Evolutionary conservation across 2,329 filamentous ascomycete genomes (phyloP), one percentile per base, ranked within the genome.

Genomic region (Pseudogymnoascus pannorum): DNA sequence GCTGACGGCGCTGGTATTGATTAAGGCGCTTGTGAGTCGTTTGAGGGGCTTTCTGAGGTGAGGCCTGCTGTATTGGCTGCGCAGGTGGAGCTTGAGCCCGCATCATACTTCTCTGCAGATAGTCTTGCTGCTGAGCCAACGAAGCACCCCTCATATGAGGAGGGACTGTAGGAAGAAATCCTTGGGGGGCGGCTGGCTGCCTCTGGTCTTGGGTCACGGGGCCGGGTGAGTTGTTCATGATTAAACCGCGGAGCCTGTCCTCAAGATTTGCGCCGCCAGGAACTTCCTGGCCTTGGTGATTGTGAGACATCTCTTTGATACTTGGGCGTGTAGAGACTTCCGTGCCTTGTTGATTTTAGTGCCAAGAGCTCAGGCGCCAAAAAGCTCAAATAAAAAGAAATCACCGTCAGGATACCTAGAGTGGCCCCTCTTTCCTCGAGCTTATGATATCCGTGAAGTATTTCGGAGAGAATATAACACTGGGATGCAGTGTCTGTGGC

Each of bases 221-320:
- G 62, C 69, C 62, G 62, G 71, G 72, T 57, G 75, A 73, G 68
- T 84, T 83, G 64, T 75, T 78, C 58, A 88, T 75, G 29, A 86
- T 86, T 71, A 89, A 79, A 63, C 75, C 77, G 51, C 84, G 80
- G 38, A 88, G 73, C 60, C 79, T 82, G 58, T 81, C 77, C 68
- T 88, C 85, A 6, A 87, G 73, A 38, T 66, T 51, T 0, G 44
- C 61, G 44, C 61, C 62, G 60, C 64, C 60, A 59, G 59, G 14
- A 16, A 36, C 62, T 36, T 57, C 63, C 35, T 60, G 59, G 14
- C 31, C 31, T 29, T 51, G 44, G 4, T 29, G 24, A 51, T 51
- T 18, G 24, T 51, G 44, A 51, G 44, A 51, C 44, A 51, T 51
- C 44, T 29, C 24, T 51, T 51, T 29, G 24, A 51, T 29, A 29